Base-by-base conservation (phyloP, 768 basidiomycete genomes). In the Russula sp. region DNA sequence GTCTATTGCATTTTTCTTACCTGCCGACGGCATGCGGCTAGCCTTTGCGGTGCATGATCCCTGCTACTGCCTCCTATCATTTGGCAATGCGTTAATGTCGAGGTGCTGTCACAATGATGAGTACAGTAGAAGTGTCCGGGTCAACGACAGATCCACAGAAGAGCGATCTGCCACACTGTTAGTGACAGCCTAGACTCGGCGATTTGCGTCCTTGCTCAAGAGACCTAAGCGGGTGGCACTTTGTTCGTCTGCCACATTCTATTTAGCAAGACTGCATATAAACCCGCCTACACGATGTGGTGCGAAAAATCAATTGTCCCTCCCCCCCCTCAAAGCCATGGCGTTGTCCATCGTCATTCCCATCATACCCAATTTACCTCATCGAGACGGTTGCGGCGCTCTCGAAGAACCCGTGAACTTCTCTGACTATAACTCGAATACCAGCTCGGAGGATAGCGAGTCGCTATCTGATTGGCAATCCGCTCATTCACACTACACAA, bases 331-430 rank as follows among this genome's bases (percentile, higher is more conserved):
- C 49, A 16, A 58, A n/a, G 9, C 16, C 11, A 62, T 62, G 61
- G 34, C 56, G 5, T 38, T 62, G 25, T 58, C 61, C 22, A 53
- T 62, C 39, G 5, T 58, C 29, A 39, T 62, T 35, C 56, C 61
- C 6, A 11, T 10, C 16, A 11, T 18, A 25, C 43, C 51, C 14
- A 45, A 54, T 39, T 29, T 39, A n/a, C 18, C 43, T 41, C 20
- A 45, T 46, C 58, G 42, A 35, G 41, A 20, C 36, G 49, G 39
- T 22, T 32, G 4, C 25, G 18, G 22, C 25, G 25, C 36, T n/a
- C 5, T 13, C 29, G 57, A 39, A 32, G 57, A 49, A 18, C 14
- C 41, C 14, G 11, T 42, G 10, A 45, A 22, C 20, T 34, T 36
- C 18, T 29, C 39, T 10, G 39, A 41, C 14, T 45, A 46, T 32